phyloP scores from a whole-genome alignment of 208 protist species.

The Leishmania major region DNA sequence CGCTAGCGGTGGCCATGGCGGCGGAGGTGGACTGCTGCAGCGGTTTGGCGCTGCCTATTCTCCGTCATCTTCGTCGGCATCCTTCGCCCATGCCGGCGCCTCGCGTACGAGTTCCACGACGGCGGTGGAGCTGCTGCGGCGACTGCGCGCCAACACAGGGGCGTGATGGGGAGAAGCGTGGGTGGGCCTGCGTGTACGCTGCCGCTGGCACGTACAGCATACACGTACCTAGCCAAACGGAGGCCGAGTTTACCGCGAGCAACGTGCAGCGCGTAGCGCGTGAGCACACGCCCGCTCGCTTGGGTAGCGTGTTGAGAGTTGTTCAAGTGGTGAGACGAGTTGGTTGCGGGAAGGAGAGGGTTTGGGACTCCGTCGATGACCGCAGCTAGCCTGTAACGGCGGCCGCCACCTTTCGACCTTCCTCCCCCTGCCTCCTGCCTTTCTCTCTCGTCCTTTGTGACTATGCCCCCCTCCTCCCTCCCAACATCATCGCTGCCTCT shows the following conservation, averaged over 20 bases:
- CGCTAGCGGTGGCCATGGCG: not conserved
- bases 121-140: slow-evolving; percentile 31
- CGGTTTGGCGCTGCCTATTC: not conserved
- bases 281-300: not conserved
- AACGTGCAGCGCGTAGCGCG: not conserved
- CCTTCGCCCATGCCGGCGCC: not conserved
- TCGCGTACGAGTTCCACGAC: slow-evolving; percentile 15
- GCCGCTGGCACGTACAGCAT: not conserved
- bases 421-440: not conserved
- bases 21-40: not conserved
- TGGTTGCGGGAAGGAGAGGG: not conserved
- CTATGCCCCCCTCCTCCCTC: not conserved
- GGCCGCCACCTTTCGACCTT: not conserved
- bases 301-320: not conserved
- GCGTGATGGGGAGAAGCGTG: slow-evolving; percentile 1
- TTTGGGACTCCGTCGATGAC: not conserved
- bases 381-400: not conserved
- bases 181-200: too few relatives aligned
- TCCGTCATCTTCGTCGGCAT: not conserved
- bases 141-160: slow-evolving; percentile 24
- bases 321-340: not conserved
- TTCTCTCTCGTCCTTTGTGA: not conserved
- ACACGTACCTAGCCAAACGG: not conserved
- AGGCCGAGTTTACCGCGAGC: not conserved
- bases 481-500: not conserved